Base-by-base conservation (phyloP, 2,329 filamentous ascomycete genomes). In the Epichloe coenophiala region DNA sequence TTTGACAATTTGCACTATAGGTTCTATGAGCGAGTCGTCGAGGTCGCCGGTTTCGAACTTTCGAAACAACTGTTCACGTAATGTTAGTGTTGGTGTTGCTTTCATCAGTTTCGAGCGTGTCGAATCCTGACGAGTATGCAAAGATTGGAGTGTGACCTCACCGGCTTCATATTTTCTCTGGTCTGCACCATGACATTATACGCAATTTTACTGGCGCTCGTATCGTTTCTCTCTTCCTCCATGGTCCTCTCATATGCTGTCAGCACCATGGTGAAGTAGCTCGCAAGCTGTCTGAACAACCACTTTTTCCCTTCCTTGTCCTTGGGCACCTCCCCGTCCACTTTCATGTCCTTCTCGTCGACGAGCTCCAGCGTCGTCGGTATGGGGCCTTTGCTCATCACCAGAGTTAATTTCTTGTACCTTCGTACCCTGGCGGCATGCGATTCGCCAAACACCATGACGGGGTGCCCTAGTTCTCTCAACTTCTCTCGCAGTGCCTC, bases 251-350 rank as follows among this genome's bases (percentile, higher is more conserved):
- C 81, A 84, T 94, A 98, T 65, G 94, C 91, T 43, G 76, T 78
- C 52, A 98, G 72, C n/a, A 98, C 81, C 81, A 98, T 88, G 49
- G 87, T 94, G 71, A 98, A 97, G 72, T 96, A 98, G 46, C 86
- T 93, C 19, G 86, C 87, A 51, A 98, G 75, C 67, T 98, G 91
- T 11, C 91, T 77, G 70, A 85, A 91, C 40, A 98, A 71, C 66
- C 85, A 89, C 43, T 76, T 71, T 44, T 81, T 78, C 0, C 73
- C 85, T 40, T 82, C 78, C 19, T 71, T 71, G 58, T 90, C 85
- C 59, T 71, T 74, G 1, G 79, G 78, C 9, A 87, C 69, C 42
- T 71, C 73, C 15, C 75, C 72, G 1, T 80, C 71, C 23, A 97
- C 81, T 66, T 90, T 91, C 88, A 96, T 95, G 58, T 95, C 83